phyloP scores from a whole-genome alignment of 2,329 filamentous ascomycete species.

The Cladosporium sp. region DNA sequence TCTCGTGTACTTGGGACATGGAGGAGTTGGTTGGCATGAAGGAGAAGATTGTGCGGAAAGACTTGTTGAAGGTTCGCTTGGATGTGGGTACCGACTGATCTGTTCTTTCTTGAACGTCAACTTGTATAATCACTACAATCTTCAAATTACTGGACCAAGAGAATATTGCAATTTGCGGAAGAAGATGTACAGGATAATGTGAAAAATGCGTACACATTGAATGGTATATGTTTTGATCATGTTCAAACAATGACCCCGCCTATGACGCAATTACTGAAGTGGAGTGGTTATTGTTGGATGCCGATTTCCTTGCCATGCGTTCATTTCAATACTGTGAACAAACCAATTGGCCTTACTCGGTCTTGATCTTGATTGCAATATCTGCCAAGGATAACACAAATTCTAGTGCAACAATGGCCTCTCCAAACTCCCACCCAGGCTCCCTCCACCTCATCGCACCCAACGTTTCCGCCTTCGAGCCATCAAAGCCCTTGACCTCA shows the following conservation, averaged over 20 bases:
- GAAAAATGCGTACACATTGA: not conserved
- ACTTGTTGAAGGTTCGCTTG: slow-evolving; percentile 39
- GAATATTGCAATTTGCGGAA: no score
- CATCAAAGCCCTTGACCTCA: slow-evolving; percentile 32
- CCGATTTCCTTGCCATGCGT: not conserved
- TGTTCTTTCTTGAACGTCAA: not conserved
- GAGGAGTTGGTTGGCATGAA: slow-evolving; percentile 37
- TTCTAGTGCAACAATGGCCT: slow-evolving; percentile 4
- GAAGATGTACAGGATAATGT: not conserved
- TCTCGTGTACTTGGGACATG: slow-evolving; percentile 44
- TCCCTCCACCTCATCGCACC: slow-evolving; percentile 45
- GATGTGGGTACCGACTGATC: slow-evolving; percentile 23
- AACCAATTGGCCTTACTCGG: not conserved
- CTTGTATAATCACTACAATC: not conserved
- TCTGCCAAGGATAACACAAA: not conserved
- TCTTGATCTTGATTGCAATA: not conserved
- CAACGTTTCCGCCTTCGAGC: slow-evolving; percentile 49
- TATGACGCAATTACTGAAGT: not conserved
- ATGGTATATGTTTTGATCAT: not conserved
- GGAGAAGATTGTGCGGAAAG: slow-evolving; percentile 37
- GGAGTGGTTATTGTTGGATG: not conserved
- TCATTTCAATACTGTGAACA: not conserved
- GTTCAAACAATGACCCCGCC: not conserved
- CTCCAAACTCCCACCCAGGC: slow-evolving; percentile 30
- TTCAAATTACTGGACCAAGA: no score